Conservation (phyloP, 441 rosid species). For the Syzygium malaccense region DNA sequence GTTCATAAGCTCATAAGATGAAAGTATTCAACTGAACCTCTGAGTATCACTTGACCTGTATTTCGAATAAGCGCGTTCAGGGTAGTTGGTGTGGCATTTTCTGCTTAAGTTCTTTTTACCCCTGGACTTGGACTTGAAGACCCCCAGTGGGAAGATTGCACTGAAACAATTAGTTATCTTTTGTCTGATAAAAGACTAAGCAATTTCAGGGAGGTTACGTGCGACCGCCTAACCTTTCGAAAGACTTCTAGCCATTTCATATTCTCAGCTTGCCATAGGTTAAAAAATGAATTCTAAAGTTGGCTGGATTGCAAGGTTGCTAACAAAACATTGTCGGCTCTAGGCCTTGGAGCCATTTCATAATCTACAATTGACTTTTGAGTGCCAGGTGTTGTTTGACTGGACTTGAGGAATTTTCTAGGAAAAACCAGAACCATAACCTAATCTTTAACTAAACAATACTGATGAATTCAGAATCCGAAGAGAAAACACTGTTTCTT, state of each 20-base stretch:
- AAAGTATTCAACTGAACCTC: background rate
- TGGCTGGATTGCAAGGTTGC: background rate
- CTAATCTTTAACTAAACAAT: background rate
- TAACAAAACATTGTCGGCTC: background rate
- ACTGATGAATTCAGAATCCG: background rate
- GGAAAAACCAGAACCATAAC: background rate
- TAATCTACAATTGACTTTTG: background rate
- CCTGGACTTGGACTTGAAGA: background rate
- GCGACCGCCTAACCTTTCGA: background rate
- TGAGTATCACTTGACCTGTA: background rate
- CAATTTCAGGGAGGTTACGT: background rate
- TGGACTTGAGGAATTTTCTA: background rate
- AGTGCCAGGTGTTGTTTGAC: background rate
- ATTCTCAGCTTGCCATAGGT: background rate
- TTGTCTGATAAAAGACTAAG: background rate
- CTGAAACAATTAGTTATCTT: background rate
- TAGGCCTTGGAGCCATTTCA: background rate
- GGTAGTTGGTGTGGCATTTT: background rate
- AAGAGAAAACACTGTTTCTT: background rate
- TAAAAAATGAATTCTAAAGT: background rate
- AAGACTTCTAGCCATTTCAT: background rate
- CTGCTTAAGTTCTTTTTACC: background rate
- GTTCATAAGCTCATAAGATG: background rate
- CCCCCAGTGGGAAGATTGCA: background rate
- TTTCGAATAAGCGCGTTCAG: background rate